These are phyloP conservation scores for Akanthomyces lecanii DNA, from an alignment of 2,329 filamentous ascomycete species.

Conservation along the genomic window DNA sequence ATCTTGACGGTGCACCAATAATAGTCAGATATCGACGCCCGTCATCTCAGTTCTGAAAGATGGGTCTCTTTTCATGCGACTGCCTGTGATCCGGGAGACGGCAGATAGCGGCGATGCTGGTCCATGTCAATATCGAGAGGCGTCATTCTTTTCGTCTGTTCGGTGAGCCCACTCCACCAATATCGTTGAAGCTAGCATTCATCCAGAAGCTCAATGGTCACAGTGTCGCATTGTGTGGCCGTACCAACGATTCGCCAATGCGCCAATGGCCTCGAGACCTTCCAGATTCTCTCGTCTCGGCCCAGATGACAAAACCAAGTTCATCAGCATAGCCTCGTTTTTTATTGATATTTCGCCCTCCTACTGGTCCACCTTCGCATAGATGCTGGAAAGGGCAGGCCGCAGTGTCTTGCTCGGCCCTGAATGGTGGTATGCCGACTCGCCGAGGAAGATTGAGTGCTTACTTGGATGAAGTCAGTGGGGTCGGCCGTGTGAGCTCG, in stretches of 20 bases:
- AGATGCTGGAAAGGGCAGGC: conserved; percentile 9
- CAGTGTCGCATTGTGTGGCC: conserved; percentile 2
- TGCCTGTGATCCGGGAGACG: not conserved
- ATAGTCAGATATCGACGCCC: not conserved
- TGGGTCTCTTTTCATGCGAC: not conserved
- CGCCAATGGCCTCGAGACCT: not conserved
- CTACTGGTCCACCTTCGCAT: not conserved
- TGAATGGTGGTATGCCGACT: not conserved
- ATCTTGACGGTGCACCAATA: not conserved
- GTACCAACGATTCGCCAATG: not conserved
- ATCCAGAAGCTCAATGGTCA: conserved; percentile 4
- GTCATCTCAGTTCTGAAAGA: not conserved
- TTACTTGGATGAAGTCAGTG: not conserved
- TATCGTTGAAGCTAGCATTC: not conserved
- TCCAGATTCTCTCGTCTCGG: conserved; percentile 3
- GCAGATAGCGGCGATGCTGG: not conserved
- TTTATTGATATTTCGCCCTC: not conserved
- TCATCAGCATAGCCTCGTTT: not conserved
- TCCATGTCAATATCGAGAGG: not conserved
- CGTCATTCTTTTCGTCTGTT: not conserved
- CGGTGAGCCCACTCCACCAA: not conserved
- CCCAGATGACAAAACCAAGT: not conserved
- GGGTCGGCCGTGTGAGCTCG: no score
- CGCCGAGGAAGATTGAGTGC: not conserved
- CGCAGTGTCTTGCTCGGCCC: not conserved